Evolutionary conservation across 257 asterid species (phyloP), one percentile per base, ranked within the genome.

Genomic region (Petrea volubilis): DNA sequence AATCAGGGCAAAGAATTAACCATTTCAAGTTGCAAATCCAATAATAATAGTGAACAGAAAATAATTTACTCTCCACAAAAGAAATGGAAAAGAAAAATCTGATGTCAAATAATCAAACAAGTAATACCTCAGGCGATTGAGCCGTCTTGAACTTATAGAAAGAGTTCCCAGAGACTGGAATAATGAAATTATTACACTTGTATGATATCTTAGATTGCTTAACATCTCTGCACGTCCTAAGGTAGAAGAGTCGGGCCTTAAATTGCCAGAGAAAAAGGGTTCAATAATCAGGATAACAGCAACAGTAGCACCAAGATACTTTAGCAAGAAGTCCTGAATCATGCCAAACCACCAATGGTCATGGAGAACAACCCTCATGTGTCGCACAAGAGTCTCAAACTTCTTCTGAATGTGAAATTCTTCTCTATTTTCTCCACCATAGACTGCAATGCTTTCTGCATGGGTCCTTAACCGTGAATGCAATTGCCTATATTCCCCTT

Each of bases 341-440:
- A 95, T 95, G 87, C 99, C 99, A 86, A 95, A 95, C 99, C 99
- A 95, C 99, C 99, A 95, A 77, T 90, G 96, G 28, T 95, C 96
- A 79, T 92, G 98, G 84, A 90, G 90, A 77, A 95, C 99, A 57
- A 74, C 86, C 82, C 88, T 85, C 96, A 90, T 88, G 56, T 95
- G 99, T 78, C 63, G 79, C 78, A 92, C 88, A 61, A 95, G 98
- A 77, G 72, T 77, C 78, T 74, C 77, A 78, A 95, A 92, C 84
- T 92, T 95, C 75, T 86, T 85, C 79, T 88, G 96, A 74, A 95
- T 90, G 82, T 95, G 90, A 80, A 77, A 92, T 71, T 92, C 97
- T 81, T 95, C 99, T 83, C 97, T 88, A 57, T 78, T 83, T 87
- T 88, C 99, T 33, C 99, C 99, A 71, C 97, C 98, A 70, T 92